Evolutionary conservation across 257 asterid species (phyloP), one percentile per base, ranked within the genome.

Genomic region (Voacanga thouarsii): DNA sequence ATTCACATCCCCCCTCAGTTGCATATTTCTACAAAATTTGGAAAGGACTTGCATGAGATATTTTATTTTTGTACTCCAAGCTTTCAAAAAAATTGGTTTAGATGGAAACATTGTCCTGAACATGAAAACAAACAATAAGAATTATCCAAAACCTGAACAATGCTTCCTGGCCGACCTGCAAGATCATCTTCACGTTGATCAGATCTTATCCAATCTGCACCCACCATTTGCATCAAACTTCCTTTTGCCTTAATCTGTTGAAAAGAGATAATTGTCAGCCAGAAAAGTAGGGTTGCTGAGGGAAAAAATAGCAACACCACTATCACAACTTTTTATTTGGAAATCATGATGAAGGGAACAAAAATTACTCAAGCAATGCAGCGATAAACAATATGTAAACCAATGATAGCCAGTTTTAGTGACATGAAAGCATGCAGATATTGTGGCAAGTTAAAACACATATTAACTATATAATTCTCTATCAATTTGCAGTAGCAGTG

Each of bases 131-230:
- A 30, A 49, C 14, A 24, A 14, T 63, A 45, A 78, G 26, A 24
- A 12, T 59, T 71, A 72, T 33, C 23, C 24, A 45, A 28, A 63
- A 92, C 97, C 95, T 92, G 94, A 81, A 94, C 96, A 56, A 94
- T 90, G 91, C 96, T 81, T 72, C 91, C 92, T 6, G 83, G 78
- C 24, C 92, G 92, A 77, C 91, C 86, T 14, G 91, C 89, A 74
- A 94, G 90, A 86, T 94, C 86, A 47, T 90, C 96, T 87, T 94
- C 96, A 37, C 92, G 96, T 61, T 81, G 87, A 64, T 87, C 85
- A 6, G 97, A 94, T 81, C 84, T 89, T 76, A 94, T 83, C 96
- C 97, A 94, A 78, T 94, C 98, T 12, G 96, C 97, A 74, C 84
- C 97, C 63, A 92, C 93, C 89, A 94, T 71, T 78, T 89, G 87